Percentiles rank a stretch among this genome's conserved stretches.
Evolutionary conservation across 164 flowering plant species (phyloP).

Genomic region (Magnolia officinalis): DNA sequence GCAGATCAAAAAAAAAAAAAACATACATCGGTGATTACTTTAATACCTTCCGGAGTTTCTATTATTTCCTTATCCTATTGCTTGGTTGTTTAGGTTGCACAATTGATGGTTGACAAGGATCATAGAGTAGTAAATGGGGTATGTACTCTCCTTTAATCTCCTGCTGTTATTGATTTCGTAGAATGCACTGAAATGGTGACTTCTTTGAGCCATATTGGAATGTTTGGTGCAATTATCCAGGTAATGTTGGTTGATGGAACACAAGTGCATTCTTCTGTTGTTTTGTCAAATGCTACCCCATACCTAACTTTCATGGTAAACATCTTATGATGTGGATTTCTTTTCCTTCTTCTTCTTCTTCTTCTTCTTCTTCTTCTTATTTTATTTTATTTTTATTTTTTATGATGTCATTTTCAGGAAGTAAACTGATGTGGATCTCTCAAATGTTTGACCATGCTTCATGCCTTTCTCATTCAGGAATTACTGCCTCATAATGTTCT

Average conservation of each 20-base stretch:
- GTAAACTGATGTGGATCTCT: not conserved
- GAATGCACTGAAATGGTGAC: conserved; percentile 1
- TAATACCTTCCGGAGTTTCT: too few species aligned
- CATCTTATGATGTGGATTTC: not conserved
- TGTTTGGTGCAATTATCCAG: conserved; percentile 31
- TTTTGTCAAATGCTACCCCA: conserved; percentile 93
- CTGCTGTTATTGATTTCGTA: conserved; percentile 1
- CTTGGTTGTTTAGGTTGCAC: conserved; percentile 54
- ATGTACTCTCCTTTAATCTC: conserved; percentile 17
- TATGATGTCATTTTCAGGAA: not conserved
- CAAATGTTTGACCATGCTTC: conserved; percentile 5
- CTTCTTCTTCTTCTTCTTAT: not conserved
- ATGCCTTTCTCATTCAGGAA: conserved; percentile 46
- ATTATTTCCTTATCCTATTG: not conserved
- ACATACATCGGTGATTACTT: too few species aligned
- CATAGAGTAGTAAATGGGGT: conserved; percentile 75
- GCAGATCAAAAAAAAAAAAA: too few species aligned
- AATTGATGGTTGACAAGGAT: conserved; percentile 46
- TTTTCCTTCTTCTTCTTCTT: not conserved
- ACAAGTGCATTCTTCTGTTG: conserved; percentile 56
- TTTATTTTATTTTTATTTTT: too few species aligned
- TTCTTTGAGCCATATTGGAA: conserved; percentile 7
- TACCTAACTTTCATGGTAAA: conserved; percentile 83
- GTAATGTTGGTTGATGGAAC: conserved; percentile 80
- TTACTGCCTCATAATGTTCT: conserved; percentile 64